Conservation (phyloP, 805 yeast species). For the Kazachstania kunashirensis region DNA sequence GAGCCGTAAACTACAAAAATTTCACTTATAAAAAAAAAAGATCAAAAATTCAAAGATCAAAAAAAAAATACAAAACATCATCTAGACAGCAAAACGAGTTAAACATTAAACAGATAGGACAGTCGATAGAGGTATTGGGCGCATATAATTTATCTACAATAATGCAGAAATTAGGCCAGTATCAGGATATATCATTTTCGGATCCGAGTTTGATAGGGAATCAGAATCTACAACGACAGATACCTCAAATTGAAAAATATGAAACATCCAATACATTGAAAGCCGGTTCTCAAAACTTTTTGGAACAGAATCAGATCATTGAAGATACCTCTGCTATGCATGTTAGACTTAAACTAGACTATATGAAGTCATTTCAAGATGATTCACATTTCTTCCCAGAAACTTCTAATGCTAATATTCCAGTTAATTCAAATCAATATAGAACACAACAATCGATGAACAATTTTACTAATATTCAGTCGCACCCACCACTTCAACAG, state of each 20-base stretch:
- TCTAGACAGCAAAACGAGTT: neutral
- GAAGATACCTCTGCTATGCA: slow-evolving; percentile 20
- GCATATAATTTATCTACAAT: too few species aligned
- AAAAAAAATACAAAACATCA: neutral
- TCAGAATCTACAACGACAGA: neutral
- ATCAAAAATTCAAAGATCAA: neutral
- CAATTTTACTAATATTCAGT: slow-evolving; percentile 1
- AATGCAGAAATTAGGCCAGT: slow-evolving; percentile 1
- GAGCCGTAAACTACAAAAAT: too few species aligned
- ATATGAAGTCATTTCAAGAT: slow-evolving; percentile 23
- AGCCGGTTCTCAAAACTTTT: too few species aligned
- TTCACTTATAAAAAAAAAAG: too few species aligned
- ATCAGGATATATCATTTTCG: neutral
- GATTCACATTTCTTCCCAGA: slow-evolving; percentile 25
- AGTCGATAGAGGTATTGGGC: too few species aligned
- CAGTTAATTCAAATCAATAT: slow-evolving; percentile 2
- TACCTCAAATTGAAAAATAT: too few species aligned
- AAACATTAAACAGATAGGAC: too few species aligned
- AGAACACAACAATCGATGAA: slow-evolving; percentile 1
- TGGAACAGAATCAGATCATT: neutral
- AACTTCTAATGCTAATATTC: slow-evolving; percentile 1
- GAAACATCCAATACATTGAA: too few species aligned
- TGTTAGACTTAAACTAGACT: slow-evolving; percentile 21
- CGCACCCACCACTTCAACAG: neutral
- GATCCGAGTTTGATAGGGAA: neutral